These are phyloP conservation scores for Carex arenaria DNA, from an alignment of 202 grass and related monocot genomes.

Conservation along the genomic window DNA sequence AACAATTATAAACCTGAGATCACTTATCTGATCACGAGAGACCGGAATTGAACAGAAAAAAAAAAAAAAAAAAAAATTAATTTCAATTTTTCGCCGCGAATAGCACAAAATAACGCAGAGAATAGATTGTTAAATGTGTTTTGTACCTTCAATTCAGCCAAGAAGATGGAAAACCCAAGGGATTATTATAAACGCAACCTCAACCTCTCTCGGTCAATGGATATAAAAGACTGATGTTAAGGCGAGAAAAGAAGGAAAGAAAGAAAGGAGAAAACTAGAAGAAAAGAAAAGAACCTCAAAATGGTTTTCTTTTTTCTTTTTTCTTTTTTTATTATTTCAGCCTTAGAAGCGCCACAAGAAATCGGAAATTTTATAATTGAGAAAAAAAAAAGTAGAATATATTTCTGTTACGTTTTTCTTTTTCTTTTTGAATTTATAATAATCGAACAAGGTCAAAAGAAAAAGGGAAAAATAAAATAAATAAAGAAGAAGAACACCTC, in stretches of 20 bases:
- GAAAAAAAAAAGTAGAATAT: not conserved
- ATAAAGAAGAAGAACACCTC: too few relatives aligned
- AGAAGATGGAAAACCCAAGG: not conserved
- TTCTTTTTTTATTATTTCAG: constrained; percentile 16
- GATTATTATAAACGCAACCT: not conserved
- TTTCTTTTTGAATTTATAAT: not conserved
- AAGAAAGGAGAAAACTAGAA: not conserved
- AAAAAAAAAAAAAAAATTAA: not conserved
- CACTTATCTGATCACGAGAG: not conserved
- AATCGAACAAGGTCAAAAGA: not conserved
- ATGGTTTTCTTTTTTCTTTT: not conserved
- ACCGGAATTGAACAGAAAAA: not conserved
- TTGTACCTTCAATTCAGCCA: not conserved
- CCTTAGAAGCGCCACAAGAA: not conserved
- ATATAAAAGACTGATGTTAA: not conserved
- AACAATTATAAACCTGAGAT: not conserved
- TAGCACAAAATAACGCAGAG: not conserved
- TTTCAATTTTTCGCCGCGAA: not conserved
- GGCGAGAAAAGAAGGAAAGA: not conserved
- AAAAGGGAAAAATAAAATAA: not conserved
- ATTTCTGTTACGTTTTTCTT: not conserved
- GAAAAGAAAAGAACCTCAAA: constrained; percentile 4
- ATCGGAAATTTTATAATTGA: too few relatives aligned
- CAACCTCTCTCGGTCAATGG: not conserved
- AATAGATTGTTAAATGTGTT: not conserved